Base-by-base conservation (phyloP, 768 basidiomycete species). In the Psilocybe tampanensis region DNA sequence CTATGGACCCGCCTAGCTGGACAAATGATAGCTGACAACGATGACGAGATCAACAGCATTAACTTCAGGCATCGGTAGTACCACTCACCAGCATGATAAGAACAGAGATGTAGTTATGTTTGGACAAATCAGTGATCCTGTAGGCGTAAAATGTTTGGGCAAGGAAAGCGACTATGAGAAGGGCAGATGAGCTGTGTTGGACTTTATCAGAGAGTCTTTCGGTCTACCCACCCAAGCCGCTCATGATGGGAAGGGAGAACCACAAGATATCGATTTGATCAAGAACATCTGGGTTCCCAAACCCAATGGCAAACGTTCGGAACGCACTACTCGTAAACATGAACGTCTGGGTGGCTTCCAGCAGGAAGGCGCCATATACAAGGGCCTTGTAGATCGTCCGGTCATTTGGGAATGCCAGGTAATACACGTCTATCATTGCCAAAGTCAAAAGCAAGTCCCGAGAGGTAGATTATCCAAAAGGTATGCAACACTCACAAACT, bases 361-460 rank as follows among this genome's bases (percentile, higher is more conserved):
- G 42, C 8, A 60, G 12, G 33, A 56, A 66, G 0, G 60, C 54
- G 8, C 43, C 55, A 23, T 64, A 64, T 13, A 68, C 56, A 2
- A 61, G 36, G 24, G 50, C 15, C 32, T 65, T 65, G 36, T 52
- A 50, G 11, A 34, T 36, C 0, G 33, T 26, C 8, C 55, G 44
- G 47, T 68, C 66, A 23, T 61, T 64, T 1, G 64, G 64, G 44
- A 68, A 68, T 15, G 64, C 66, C 6, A 63, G 54, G 55, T 64
- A 68, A 33, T 68, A 68, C 17, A 68, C 51, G 44, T 68, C 64
- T 68, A 47, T 19, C 3, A 19, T 15, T 24, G 19, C 23, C 18
- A 4, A 19, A 29, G 45, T 33, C 19, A 58, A 18, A 18, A 22
- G 15, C 8, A 13, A 26, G 11, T 15, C 13, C 18, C 3, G 33